These are phyloP conservation scores for Trichoderma sp. DNA, from an alignment of 2,329 filamentous ascomycete genomes.

Conservation along the genomic window DNA sequence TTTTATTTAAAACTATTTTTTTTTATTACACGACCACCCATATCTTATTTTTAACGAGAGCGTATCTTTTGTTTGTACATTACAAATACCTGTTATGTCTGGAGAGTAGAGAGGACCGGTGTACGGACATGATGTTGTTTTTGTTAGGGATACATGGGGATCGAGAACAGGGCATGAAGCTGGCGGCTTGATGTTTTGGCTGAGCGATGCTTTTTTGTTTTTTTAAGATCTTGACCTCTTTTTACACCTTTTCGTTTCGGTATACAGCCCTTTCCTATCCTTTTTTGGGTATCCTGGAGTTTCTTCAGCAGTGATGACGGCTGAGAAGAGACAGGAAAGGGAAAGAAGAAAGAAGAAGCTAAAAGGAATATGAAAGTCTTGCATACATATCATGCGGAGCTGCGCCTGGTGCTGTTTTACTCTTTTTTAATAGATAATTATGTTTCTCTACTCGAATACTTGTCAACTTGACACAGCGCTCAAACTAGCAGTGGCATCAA, in stretches of 20 bases:
- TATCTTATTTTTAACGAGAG: slow-evolving; percentile 16
- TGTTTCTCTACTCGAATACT: neutral
- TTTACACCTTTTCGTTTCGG: neutral
- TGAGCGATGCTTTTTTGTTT: neutral
- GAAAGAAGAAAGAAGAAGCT: neutral
- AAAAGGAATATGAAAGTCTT: neutral
- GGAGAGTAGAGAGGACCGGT: slow-evolving; percentile 11
- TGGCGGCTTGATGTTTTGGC: neutral
- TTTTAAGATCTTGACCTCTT: neutral
- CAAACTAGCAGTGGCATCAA: neutral
- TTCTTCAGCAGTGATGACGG: neutral
- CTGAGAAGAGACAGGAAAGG: neutral
- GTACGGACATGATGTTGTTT: slow-evolving; percentile 14
- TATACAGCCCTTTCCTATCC: neutral
- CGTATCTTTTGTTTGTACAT: slow-evolving; percentile 20
- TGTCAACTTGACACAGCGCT: neutral
- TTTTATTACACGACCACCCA: neutral
- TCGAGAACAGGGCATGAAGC: neutral
- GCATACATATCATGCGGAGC: slow-evolving; percentile 1
- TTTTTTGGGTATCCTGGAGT: slow-evolving; percentile 4
- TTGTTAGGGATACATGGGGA: neutral
- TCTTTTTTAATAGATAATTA: slow-evolving; percentile 4
- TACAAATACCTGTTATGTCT: slow-evolving; percentile 14
- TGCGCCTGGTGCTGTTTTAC: neutral
- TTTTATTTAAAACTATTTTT: neutral